Base-by-base conservation (phyloP, 2,329 filamentous ascomycete genomes). In the Dothideomycetidae sp. region DNA sequence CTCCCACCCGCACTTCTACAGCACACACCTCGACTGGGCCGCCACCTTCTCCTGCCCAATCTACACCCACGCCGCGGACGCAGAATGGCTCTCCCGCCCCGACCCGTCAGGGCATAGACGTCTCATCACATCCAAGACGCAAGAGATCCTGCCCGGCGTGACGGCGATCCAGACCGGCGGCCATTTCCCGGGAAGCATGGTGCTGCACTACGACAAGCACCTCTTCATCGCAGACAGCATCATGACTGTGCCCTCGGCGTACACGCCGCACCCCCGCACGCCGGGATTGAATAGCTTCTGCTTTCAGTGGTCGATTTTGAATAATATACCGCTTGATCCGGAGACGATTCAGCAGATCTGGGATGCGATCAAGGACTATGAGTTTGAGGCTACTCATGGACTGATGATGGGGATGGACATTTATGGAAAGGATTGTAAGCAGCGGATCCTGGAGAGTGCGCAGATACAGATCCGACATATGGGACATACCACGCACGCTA, bases 181-280 rank as follows among this genome's bases (percentile, higher is more conserved):
- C 0, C 82, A 92, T 59, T 90, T 90, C 49, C 77, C 78, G 0
- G 83, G 83, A 0, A 81, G 75, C 45, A 58, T 79, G 42, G 73
- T 84, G 3, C 52, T 81, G 42, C 66, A 78, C 15, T 81, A 71
- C 56, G 65, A 68, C 12, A 56, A 59, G 1, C 67, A 66, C 33
- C 57, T 90, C n/a, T 67, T 88, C 42, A 68, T 85, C 40, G 81
- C 82, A 4, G 83, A 92, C 57, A 83, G 79, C 3, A 67, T 90
- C 33, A 66, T 82, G 45, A 80, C 75, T 15, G 78, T 79, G 3
- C 78, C 80, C 0, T 65, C 64, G 41, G 23, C 18, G 23, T 28
- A 56, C 50, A 2, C 57, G 48, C 2, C 41, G 57, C 19, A 57
- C 56, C 34, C 60, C 13, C 54, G 64, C 10, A 54, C 55, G 3